Evolutionary conservation across 148 eudicot genomes (phyloP).

Genomic region (Dysphania ambrosioides): DNA sequence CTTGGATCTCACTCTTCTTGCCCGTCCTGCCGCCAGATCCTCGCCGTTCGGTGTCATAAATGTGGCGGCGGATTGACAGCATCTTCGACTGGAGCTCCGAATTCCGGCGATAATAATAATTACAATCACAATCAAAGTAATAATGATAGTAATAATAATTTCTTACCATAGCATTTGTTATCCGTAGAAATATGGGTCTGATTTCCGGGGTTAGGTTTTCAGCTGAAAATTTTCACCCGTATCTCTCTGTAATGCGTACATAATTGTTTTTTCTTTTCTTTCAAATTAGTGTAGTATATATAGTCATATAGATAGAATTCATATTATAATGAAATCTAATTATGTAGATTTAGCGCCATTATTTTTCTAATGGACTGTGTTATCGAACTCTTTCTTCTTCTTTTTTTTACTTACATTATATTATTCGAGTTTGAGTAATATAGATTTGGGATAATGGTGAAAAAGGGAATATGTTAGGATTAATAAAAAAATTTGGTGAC

Average conservation of each 20-base stretch:
- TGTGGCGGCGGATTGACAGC: slow-evolving; percentile 37
- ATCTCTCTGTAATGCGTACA: slow-evolving; percentile 12
- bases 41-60: slow-evolving; percentile 39
- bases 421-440: too few relatives aligned
- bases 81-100: slow-evolving; percentile 1
- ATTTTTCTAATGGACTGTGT: too few relatives aligned
- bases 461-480: too few relatives aligned
- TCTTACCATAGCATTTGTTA: slow-evolving; percentile 25
- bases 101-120: not conserved
- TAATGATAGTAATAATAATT: slow-evolving; percentile 1
- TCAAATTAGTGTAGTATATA: not conserved
- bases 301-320: not conserved
- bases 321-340: not conserved
- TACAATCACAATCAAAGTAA: slow-evolving; percentile 1
- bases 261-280: not conserved
- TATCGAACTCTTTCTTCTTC: not conserved
- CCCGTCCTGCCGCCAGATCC: slow-evolving; percentile 78
- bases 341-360: not conserved
- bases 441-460: too few relatives aligned
- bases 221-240: not conserved
- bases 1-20: slow-evolving; percentile 75
- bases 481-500: too few relatives aligned
- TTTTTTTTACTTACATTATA: too few relatives aligned
- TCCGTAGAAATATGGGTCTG: too few relatives aligned
- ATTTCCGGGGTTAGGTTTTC: not conserved